A percentile compares a stretch with the other conserved stretches of the same genome.
phyloP scores from a whole-genome alignment of 225 moss, liverwort and hornwort species.

The Antitrichia curtipendula region DNA sequence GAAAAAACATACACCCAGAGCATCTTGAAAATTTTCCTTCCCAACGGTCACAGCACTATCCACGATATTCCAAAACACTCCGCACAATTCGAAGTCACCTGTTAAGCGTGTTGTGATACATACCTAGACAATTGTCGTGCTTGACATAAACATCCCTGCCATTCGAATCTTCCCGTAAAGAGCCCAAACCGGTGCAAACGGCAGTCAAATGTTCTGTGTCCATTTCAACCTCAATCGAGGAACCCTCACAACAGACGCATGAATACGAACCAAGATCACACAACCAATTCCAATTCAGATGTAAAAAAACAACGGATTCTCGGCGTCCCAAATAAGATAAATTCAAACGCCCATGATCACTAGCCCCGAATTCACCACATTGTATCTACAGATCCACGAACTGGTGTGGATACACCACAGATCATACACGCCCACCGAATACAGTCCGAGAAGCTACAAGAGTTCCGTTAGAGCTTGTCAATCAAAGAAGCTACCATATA shows the following conservation, averaged over 20 bases:
- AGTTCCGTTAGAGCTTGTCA: neutral
- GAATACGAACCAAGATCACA: neutral
- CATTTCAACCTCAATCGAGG: conserved; percentile 8
- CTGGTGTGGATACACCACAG: too few relatives aligned
- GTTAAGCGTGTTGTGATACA: neutral
- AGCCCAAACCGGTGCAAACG: conserved; percentile 68
- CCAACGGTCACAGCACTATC: neutral
- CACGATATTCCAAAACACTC: neutral
- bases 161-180: conserved; percentile 23
- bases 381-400: neutral
- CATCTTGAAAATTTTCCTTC: neutral
- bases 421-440: neutral
- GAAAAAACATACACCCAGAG: neutral
- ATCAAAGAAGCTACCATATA: neutral
- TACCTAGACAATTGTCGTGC: conserved; percentile 67
- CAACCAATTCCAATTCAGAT: neutral
- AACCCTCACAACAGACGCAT: neutral
- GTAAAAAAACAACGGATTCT: neutral
- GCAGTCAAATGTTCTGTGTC: conserved; percentile 51
- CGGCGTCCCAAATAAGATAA: neutral
- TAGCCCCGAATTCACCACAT: neutral
- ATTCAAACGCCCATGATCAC: neutral
- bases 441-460: neutral
- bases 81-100: neutral
- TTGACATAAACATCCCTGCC: conserved; percentile 69